A percentile compares a stretch with the other conserved stretches of the same genome.
Evolutionary conservation across 2,329 filamentous ascomycete genomes (phyloP).

Genomic region (Aspergillus piperis): DNA sequence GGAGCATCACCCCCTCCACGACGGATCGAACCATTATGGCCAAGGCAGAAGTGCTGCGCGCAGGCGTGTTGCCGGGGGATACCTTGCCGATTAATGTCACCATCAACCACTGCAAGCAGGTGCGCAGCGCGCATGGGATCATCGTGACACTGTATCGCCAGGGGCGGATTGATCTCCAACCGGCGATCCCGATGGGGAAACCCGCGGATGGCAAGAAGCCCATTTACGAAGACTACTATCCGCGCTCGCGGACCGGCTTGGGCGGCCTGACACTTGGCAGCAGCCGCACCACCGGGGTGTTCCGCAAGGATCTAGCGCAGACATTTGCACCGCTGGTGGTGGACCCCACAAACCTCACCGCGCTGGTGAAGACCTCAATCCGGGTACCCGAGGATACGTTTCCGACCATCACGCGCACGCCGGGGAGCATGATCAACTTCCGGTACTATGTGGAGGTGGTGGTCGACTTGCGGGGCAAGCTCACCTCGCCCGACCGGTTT

Average conservation of each 20-base stretch:
- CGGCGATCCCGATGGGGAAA: slow-evolving; percentile 59
- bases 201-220: slow-evolving; percentile 67
- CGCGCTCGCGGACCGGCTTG: slow-evolving; percentile 81
- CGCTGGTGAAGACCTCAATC: slow-evolving; percentile 78
- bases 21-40: slow-evolving; percentile 80
- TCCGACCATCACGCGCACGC: slow-evolving; percentile 85
- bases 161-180: slow-evolving; percentile 82
- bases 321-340: slow-evolving; percentile 85
- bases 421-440: slow-evolving; percentile 92
- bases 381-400: slow-evolving; percentile 88
- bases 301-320: slow-evolving; percentile 91
- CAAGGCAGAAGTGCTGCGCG: slow-evolving; percentile 77
- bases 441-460: slow-evolving; percentile 92
- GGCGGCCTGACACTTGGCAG: slow-evolving; percentile 84
- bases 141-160: slow-evolving; percentile 91
- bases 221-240: slow-evolving; percentile 81
- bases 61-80: slow-evolving; percentile 84
- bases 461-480: slow-evolving; percentile 84
- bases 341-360: slow-evolving; percentile 74
- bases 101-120: slow-evolving; percentile 82
- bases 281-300: slow-evolving; percentile 84
- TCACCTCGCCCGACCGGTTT: slow-evolving; percentile 71
- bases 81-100: slow-evolving; percentile 75
- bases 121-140: slow-evolving; percentile 89
- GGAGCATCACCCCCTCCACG: slow-evolving; percentile 55